A percentile compares a stretch with the other conserved stretches of the same genome.
Conservation (phyloP, 257 asterid genomes). For the Perilla frutescens region DNA sequence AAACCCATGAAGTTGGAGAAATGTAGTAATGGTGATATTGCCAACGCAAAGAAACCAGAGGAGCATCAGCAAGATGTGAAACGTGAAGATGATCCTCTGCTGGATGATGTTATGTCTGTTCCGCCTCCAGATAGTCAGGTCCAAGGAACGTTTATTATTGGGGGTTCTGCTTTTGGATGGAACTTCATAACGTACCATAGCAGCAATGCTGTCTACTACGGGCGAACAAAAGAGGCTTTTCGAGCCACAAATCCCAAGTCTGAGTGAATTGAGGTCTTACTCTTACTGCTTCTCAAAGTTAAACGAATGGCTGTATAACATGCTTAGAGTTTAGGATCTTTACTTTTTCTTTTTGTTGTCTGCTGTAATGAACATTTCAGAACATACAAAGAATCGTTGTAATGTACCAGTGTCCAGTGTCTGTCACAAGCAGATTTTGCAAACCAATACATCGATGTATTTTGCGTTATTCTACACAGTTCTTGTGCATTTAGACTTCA, state of each 20-base stretch:
- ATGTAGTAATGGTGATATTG: slow-evolving; percentile 43
- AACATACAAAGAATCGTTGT: slow-evolving; percentile 12
- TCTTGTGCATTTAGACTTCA: neutral
- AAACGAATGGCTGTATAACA: slow-evolving; percentile 8
- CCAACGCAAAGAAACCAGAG: slow-evolving; percentile 38
- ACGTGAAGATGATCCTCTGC: slow-evolving; percentile 35
- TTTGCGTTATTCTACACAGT: neutral
- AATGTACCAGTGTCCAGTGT: neutral
- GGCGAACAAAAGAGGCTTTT: slow-evolving; percentile 68
- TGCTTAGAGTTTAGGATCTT: neutral
- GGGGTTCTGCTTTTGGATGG: slow-evolving; percentile 95
- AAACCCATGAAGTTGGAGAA: slow-evolving; percentile 47
- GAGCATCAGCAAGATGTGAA: slow-evolving; percentile 45
- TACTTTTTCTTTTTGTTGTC: neutral
- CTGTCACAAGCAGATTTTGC: neutral
- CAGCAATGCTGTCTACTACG: slow-evolving; percentile 52
- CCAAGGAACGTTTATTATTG: slow-evolving; percentile 58
- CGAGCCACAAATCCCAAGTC: slow-evolving; percentile 56
- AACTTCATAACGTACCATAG: slow-evolving; percentile 66
- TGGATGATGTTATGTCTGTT: slow-evolving; percentile 31
- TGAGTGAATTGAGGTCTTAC: slow-evolving; percentile 17
- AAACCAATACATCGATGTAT: neutral
- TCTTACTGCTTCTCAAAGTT: neutral
- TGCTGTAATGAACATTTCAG: neutral
- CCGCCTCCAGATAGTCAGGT: slow-evolving; percentile 34